Base-by-base conservation (phyloP, 805 yeast species). In the Yarrowia sp. region DNA sequence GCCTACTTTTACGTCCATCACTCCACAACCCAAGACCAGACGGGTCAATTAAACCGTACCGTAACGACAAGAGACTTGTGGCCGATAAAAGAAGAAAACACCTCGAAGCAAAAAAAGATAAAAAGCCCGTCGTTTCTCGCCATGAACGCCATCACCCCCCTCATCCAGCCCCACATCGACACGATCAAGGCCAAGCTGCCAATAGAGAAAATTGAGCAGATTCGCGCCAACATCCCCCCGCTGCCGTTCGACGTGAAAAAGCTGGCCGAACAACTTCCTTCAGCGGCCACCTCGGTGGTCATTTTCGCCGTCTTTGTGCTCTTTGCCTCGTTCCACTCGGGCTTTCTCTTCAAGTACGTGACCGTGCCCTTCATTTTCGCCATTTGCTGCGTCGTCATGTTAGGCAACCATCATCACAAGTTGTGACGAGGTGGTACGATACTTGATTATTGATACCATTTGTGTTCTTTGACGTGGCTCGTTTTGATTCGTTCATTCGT, bases 171-270 rank as follows among this genome's bases (percentile, higher is more conserved):
- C 40, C 51, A 58, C 41, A 58, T 58, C 51, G 51, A 58, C 63
- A 41, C 41, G 24, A 30, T 58, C 49, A 58, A 58, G 63, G 63
- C 49, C 36, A 58, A 58, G 12, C 51, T 58, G 49, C 49, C 63
- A 32, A 58, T 30, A 41, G 63, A 41, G 32, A 30, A 58, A 30
- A 17, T 54, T 38, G 61, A 36, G 46, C 51, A 58, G 63, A 58
- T 43, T 32, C 51, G 46, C 14, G 61, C 61, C 33, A 38, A 36
- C 61, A 54, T 58, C 8, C 63, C 63, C 30, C 63, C 63, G 30
- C 51, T 58, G n/a, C 63, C 63, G 6, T 41, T 58, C 32, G 63
- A 58, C 41, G 21, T 43, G 8, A 30, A 58, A 19, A 41, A 41
- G 32, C 22, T 58, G 63, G 51, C 17, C 7, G 30, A 36, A 17